Evolutionary conservation across 139 green algal species (phyloP).

Genomic region (Desmodesmus armatus): DNA sequence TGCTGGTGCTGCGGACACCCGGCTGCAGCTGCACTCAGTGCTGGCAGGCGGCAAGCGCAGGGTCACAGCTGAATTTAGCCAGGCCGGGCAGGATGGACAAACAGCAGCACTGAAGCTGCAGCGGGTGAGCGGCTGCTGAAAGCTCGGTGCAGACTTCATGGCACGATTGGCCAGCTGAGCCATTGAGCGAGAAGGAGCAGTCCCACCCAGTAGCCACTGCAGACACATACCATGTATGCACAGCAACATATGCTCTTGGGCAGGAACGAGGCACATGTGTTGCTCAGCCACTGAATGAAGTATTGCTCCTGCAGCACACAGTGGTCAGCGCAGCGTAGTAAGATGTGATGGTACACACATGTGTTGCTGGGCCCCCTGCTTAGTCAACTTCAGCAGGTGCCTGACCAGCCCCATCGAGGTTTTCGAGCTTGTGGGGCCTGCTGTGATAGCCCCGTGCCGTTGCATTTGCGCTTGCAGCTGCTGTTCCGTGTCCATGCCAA

Average conservation of each 20-base stretch:
- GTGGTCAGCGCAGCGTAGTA: no score
- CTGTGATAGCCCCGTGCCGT: no score
- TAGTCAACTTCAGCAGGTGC: not conserved
- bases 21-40: constrained; percentile 5
- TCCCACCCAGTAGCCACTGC: no score
- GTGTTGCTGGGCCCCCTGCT: not conserved
- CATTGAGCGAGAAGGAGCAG: no score
- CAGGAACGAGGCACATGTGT: no score
- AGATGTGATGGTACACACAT: no score
- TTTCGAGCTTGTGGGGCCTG: not conserved
- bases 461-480: constrained; percentile 42
- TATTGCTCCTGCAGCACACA: no score
- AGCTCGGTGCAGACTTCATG: not conserved
- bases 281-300: no score
- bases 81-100: constrained; percentile 30
- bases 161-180: no score
- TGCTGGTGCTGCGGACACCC: not conserved
- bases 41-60: constrained; percentile 24
- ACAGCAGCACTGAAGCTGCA: constrained; percentile 50
- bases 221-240: no score
- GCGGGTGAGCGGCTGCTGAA: constrained; percentile 10
- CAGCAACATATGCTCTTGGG: no score
- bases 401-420: not conserved
- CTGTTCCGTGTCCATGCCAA: constrained; percentile 50
- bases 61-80: constrained; percentile 23